Conservation (phyloP, 495 filamentous ascomycete species). For the Parathielavia appendiculata region DNA sequence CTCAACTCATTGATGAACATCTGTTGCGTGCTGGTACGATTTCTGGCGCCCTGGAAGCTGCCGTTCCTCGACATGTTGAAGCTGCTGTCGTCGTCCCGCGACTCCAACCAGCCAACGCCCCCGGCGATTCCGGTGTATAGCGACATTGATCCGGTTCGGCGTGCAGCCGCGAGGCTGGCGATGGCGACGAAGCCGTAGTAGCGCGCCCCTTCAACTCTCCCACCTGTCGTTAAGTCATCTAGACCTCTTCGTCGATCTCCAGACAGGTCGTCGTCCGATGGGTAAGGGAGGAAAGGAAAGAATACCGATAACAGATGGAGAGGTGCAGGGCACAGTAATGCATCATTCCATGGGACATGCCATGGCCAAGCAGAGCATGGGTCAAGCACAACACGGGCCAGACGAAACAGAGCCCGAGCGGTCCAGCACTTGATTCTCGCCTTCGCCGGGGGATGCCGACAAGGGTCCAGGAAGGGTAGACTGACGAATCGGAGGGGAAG, state of each 20-base stretch:
- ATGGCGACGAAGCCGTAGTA: conserved; percentile 43
- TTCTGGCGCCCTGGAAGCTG: conserved; percentile 36
- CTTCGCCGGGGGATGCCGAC: conserved; percentile 36
- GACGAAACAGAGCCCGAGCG: conserved; percentile 46
- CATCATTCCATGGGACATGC: conserved; percentile 15
- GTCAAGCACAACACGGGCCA: conserved; percentile 38
- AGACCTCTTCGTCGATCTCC: conserved; percentile 34
- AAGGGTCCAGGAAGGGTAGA: conserved; percentile 29
- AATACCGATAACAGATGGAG: conserved; percentile 23
- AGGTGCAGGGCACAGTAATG: conserved; percentile 24
- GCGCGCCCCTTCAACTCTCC: conserved; percentile 34
- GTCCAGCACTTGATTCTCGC: conserved; percentile 28
- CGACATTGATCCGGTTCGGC: conserved; percentile 31
- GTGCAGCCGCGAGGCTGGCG: conserved; percentile 35
- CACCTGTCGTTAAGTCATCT: conserved; percentile 44
- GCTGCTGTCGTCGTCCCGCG: conserved; percentile 35
- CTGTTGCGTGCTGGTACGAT: conserved; percentile 25
- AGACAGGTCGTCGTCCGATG: conserved; percentile 30
- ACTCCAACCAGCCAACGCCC: conserved; percentile 38
- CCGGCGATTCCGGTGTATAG: conserved; percentile 33
- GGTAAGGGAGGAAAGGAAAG: conserved; percentile 32
- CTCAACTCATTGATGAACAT: conserved; percentile 40
- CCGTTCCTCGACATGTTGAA: conserved; percentile 24
- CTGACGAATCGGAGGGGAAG: conserved; percentile 15
- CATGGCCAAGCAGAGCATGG: conserved; percentile 13